Percentiles rank a stretch among this genome's conserved stretches.
Conservation (phyloP, 495 filamentous ascomycete species). For the Cryomyces minteri region DNA sequence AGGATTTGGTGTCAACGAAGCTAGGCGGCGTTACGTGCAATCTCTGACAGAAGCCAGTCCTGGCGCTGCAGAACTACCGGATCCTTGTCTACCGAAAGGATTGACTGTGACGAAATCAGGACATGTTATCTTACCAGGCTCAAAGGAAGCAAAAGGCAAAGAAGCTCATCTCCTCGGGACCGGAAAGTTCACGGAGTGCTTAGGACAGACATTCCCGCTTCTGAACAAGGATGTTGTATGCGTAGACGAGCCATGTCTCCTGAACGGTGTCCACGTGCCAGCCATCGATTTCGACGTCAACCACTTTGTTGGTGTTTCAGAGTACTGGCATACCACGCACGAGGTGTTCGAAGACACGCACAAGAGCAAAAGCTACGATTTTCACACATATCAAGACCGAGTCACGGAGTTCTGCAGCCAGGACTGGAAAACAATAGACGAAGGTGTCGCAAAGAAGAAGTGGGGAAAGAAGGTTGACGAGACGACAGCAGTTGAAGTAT, state of each 20-base stretch:
- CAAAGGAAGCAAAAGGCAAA: conserved; percentile 18
- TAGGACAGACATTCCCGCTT: conserved; percentile 63
- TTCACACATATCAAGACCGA: conserved; percentile 69
- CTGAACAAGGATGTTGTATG: conserved; percentile 83
- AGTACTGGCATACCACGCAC: conserved; percentile 98
- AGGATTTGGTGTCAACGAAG: conserved; percentile 87
- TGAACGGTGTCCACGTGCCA: conserved; percentile 79
- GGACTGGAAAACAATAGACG: conserved; percentile 58
- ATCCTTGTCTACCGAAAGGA: conserved; percentile 78
- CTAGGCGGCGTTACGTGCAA: conserved; percentile 63
- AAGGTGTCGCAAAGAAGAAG: conserved; percentile 38
- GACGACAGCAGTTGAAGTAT: conserved; percentile 63
- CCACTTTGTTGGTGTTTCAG: conserved; percentile 93
- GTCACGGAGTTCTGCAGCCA: conserved; percentile 75
- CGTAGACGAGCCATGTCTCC: conserved; percentile 62
- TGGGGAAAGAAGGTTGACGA: conserved; percentile 65
- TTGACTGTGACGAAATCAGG: conserved; percentile 40
- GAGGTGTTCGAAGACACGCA: conserved; percentile 72
- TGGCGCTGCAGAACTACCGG: conserved; percentile 49
- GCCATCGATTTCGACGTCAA: conserved; percentile 97
- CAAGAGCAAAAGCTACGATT: conserved; percentile 77
- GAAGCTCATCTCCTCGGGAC: conserved; percentile 52
- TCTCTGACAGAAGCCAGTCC: conserved; percentile 40
- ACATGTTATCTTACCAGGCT: conserved; percentile 19
- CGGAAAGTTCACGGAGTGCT: conserved; percentile 70